Evolutionary conservation across 371 early-diverging fungal genomes (phyloP), one percentile per base, ranked within the genome.

Genomic region (Mortierella sp.): DNA sequence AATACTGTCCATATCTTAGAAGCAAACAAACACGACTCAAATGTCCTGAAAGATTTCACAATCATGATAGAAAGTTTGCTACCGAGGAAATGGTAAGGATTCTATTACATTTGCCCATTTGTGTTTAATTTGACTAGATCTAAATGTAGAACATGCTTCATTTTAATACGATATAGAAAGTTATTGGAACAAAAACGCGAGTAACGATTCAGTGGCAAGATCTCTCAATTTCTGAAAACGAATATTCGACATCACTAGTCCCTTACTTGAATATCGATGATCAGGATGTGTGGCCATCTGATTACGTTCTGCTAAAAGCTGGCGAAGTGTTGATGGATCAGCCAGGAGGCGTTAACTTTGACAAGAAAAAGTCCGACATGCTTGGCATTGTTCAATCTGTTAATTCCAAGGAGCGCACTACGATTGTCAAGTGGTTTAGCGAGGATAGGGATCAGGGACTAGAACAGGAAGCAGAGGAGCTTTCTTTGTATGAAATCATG

Each of bases 131-230:
- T 23, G 10, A 19, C 28, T 12, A 13, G 17, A 8, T 23, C 0
- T 49, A n/a, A 49, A 49, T 13, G 40, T 31, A n/a, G 37, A 49
- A 54, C 53, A 34, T n/a, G 23, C 26, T 10, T n/a, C 22, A 23
- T 62, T 19, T 23, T 26, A 3, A 47, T 19, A 3, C 49, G 64
- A 35, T 15, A 59, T 45, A 84, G 83, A 68, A 70, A 70, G 76
- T 85, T 42, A 70, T 82, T 32, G 66, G 74, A 34, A 85, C 83
- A 7, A 83, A 71, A 32, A 86, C 87, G 7, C 17, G 59, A 13
- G 83, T 84, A 22, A 78, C 73, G 12, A 75, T 87, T 15, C 75
- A 82, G 47, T 87, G 88, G 88, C 88, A 87, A 71, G 85, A 87
- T 66, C 75, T 77, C n/a, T 70, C 82, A 0, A 55, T 76, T 8